Base-by-base conservation (phyloP, 179 eudicot genomes). In the Drosera spatulata region DNA sequence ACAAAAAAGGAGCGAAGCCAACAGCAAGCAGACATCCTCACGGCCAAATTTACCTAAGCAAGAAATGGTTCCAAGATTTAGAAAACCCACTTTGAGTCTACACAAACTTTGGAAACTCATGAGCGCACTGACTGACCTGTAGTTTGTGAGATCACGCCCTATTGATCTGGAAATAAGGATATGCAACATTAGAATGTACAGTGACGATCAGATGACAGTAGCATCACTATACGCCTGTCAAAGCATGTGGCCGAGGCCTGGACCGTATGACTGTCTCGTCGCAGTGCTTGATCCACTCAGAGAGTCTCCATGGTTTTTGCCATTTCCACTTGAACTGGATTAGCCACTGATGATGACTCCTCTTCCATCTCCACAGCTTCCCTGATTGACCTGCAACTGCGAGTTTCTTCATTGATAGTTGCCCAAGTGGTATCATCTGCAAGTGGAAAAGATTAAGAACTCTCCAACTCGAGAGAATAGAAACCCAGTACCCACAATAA, bases 261-360 rank as follows among this genome's bases (percentile, higher is more conserved):
- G 97, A 9, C 73, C 82, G 83, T 78, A 87, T 85, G 62, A 85
- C 71, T 15, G 97, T 94, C 72, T 90, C 97, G 69, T 94, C 99
- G 63, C 97, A 82, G 79, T 90, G 97, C 73, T 85, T 86, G 64
- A 94, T 90, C 87, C 84, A 85, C 66, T 94, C 97, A 4, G 99
- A 94, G 44, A 94, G 86, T 80, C 71, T 85, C 99, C 96, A 94
- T 14, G 99, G 99, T 77, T 94, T 94, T 75, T 94, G 99, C 99
- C 99, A 94, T 73, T 94, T 94, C 99, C 96, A 94, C 74, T 94
- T 94, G 73, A 90, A 94, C 74, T 94, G 99, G 61, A 94, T 62
- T 59, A 86, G 70, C 96, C 99, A 94, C 70, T 90, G 99, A 64
- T 90, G 99, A 77, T 94, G 97, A 73, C 99, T 94, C 75, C 99